Evolutionary conservation across 176 grass and related monocot genomes (phyloP), one percentile per base, ranked within the genome.

Genomic region (Calamus simplicifolius): DNA sequence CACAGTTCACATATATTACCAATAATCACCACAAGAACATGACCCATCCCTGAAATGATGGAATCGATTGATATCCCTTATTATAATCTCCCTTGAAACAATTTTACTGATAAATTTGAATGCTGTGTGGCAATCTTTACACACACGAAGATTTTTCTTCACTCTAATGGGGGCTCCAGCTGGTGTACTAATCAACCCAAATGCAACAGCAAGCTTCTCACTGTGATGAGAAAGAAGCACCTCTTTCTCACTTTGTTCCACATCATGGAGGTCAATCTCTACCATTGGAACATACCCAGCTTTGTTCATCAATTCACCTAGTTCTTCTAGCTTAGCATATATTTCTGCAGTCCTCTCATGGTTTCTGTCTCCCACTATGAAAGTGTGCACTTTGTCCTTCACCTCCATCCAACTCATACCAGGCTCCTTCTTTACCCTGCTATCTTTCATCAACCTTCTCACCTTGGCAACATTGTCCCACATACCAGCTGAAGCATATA

Each of bases 391-490:
- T 69, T 67, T 79, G 58, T 85, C 79, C 74, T 90, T 97, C 59
- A 73, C 17, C 75, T 97, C 92, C n/a, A 97, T 77, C 92, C 92
- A 97, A 48, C 92, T 97, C 74, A 88, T 88, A 29, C 83, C 92
- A 59, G 81, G 78, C 50, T 97, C 75, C 72, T 96, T 88, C 71
- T 70, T 88, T 27, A 91, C 58, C 15, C 73, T 80, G 52, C 56
- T 77, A 19, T 88, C 72, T 64, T 74, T 79, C 92, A 97, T 97
- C 69, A 70, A 76, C 69, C 80, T 86, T 56, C 87, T 63, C 29
- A 81, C 82, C 73, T 70, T 81, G 19, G 84, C 81, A 50, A 88
- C 58, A 58, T 79, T 61, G 48, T 82, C 74, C 87, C 84, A 85
- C 80, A 85, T 85, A 53, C 87, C 75, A 62, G 83, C 81, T 31